Conservation (phyloP, 768 basidiomycete species). For the Gelatoporia subvermispora region DNA sequence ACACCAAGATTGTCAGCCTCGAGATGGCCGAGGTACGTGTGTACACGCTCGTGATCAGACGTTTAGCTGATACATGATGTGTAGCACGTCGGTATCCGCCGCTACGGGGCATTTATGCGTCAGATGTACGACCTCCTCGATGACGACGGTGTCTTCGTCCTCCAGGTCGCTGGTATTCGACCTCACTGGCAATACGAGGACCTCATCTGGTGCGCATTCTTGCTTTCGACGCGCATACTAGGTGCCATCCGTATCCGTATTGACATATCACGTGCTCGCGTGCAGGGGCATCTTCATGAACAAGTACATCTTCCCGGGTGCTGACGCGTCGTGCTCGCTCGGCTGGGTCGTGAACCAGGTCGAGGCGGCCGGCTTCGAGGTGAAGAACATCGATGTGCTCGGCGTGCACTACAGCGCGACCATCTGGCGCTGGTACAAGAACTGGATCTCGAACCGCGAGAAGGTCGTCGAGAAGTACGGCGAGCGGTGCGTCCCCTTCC, state of each 20-base stretch:
- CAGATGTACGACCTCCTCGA: conserved; percentile 93
- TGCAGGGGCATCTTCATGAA: conserved; percentile 92
- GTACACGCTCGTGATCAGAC: not conserved
- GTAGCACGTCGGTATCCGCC: conserved; percentile 91
- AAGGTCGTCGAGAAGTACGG: conserved; percentile 87
- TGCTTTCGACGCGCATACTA: not conserved
- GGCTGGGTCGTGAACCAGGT: conserved; percentile 90
- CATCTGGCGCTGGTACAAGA: conserved; percentile 89
- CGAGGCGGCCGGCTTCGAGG: conserved; percentile 91
- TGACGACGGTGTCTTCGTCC: conserved; percentile 90
- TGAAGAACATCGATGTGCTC: conserved; percentile 93
- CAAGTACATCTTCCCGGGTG: conserved; percentile 98
- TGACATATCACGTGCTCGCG: not conserved
- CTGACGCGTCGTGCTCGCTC: conserved; percentile 92
- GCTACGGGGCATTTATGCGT: conserved; percentile 82
- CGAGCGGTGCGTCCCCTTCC: conserved; percentile 41
- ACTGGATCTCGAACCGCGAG: conserved; percentile 94
- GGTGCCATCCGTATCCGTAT: not conserved
- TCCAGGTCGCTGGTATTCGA: conserved; percentile 96
- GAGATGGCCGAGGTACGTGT: conserved; percentile 90
- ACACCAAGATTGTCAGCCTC: conserved; percentile 90
- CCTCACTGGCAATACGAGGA: conserved; percentile 99
- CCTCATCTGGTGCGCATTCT: conserved; percentile 69
- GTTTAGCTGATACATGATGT: not conserved
- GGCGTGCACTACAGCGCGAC: conserved; percentile 97